phyloP scores from a whole-genome alignment of 75 land plant species.

The Gnetum montanum region DNA sequence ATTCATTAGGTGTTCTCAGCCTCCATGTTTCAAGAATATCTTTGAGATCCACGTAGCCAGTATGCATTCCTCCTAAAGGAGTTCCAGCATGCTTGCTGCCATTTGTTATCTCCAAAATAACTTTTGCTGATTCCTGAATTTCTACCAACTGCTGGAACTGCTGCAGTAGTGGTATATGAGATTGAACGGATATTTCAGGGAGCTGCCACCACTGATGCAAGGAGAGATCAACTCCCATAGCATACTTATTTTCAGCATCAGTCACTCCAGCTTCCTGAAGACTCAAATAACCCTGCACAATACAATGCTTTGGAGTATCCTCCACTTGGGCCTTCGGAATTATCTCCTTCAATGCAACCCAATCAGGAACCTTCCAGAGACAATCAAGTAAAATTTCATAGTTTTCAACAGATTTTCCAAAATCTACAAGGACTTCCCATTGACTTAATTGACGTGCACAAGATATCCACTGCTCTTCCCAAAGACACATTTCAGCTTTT shows the following conservation, averaged over 20 bases:
- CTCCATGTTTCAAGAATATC: constrained; percentile 99
- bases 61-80: constrained; percentile 49
- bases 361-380: constrained; percentile 87
- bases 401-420: constrained; percentile 87
- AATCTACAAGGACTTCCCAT: constrained; percentile 90
- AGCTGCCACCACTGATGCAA: constrained; percentile 98
- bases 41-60: constrained; percentile 74
- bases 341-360: constrained; percentile 85
- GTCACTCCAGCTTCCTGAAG: constrained; percentile 82
- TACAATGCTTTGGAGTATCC: constrained; percentile 78
- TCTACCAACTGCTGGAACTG: constrained; percentile 99
- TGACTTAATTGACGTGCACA: constrained; percentile 92
- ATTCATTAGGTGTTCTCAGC: constrained; percentile 92
- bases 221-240: constrained; percentile 91
- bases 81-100: constrained; percentile 69
- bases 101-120: constrained; percentile 85
- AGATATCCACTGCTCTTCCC: constrained; percentile 98
- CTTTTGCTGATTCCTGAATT: constrained; percentile 87
- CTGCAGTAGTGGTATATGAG: constrained; percentile 87
- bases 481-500: constrained; percentile 98
- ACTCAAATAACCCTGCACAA: constrained; percentile 81
- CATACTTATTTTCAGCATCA: constrained; percentile 79
- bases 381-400: constrained; percentile 85
- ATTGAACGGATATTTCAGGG: constrained; percentile 93
- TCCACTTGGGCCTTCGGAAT: constrained; percentile 96